phyloP scores from a whole-genome alignment of 2,329 filamentous ascomycete species.

The Raffaelea arxii region DNA sequence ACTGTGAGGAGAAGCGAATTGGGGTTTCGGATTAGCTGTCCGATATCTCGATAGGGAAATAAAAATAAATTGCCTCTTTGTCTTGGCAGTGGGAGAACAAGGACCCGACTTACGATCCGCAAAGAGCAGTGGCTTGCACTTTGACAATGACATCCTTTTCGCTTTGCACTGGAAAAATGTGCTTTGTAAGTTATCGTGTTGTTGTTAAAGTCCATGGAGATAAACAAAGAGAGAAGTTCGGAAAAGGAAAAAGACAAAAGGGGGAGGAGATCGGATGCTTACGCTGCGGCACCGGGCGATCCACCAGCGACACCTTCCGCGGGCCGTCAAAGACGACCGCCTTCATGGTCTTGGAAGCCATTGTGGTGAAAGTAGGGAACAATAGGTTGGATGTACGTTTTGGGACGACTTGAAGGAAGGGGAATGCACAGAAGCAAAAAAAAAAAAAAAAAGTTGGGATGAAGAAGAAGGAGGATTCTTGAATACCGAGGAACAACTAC shows the following conservation, averaged over 20 bases:
- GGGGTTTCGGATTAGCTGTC: background rate
- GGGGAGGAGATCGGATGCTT: conserved; percentile 11
- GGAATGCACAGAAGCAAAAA: background rate
- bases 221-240: background rate
- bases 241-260: background rate
- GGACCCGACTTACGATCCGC: conserved; percentile 65
- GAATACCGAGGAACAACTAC: too few relatives aligned
- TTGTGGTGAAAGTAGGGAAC: background rate
- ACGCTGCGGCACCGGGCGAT: conserved; percentile 65
- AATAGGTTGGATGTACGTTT: too few relatives aligned
- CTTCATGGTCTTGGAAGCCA: conserved; percentile 55
- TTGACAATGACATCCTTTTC: conserved; percentile 72
- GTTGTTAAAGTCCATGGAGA: too few relatives aligned
- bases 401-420: too few relatives aligned
- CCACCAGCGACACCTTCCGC: conserved; percentile 63
- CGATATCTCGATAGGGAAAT: background rate
- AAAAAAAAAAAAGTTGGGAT: background rate
- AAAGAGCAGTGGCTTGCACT: conserved; percentile 73
- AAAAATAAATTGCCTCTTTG: too few relatives aligned
- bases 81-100: conserved; percentile 1
- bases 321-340: conserved; percentile 82
- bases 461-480: too few relatives aligned
- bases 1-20: conserved; percentile 28
- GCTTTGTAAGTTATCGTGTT: too few relatives aligned
- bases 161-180: conserved; percentile 53